Evolutionary conservation across 2,329 filamentous ascomycete species (phyloP).

Genomic region (Ambrosiella xylebori): DNA sequence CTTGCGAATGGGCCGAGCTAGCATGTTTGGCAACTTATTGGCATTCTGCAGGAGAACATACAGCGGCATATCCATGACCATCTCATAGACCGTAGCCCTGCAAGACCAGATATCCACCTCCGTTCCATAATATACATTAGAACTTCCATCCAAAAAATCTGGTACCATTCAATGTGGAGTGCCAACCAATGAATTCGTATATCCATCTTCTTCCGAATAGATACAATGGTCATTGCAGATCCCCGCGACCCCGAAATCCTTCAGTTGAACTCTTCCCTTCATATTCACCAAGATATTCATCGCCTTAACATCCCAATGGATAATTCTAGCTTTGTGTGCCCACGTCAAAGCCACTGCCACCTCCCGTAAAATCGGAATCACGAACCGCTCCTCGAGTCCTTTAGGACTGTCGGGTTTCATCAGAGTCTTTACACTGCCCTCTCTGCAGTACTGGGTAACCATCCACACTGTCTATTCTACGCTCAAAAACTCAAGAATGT

Average conservation of each 20-base stretch:
- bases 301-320: slow-evolving; percentile 56
- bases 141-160: slow-evolving; percentile 49
- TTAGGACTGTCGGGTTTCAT: slow-evolving; percentile 51
- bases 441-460: slow-evolving; percentile 71
- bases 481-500: slow-evolving; percentile 61
- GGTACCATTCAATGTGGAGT: slow-evolving; percentile 80
- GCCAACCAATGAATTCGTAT: slow-evolving; percentile 65
- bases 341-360: slow-evolving; percentile 48
- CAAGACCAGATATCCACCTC: slow-evolving; percentile 76
- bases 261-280: slow-evolving; percentile 59
- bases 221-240: slow-evolving; percentile 24
- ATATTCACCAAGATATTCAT: slow-evolving; percentile 70
- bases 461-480: slow-evolving; percentile 74
- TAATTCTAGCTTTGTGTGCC: slow-evolving; percentile 52
- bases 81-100: slow-evolving; percentile 64
- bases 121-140: slow-evolving; percentile 36
- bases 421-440: slow-evolving; percentile 63
- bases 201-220: slow-evolving; percentile 43
- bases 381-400: slow-evolving; percentile 53
- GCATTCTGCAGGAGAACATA: slow-evolving; percentile 35
- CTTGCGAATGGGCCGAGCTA: slow-evolving; percentile 39
- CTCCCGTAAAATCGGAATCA: slow-evolving; percentile 49
- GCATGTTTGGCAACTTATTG: not conserved
- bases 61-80: slow-evolving; percentile 61
- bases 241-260: slow-evolving; percentile 63